These are phyloP conservation scores for Russula abietina DNA, from an alignment of 768 basidiomycete genomes.

Conservation along the genomic window DNA sequence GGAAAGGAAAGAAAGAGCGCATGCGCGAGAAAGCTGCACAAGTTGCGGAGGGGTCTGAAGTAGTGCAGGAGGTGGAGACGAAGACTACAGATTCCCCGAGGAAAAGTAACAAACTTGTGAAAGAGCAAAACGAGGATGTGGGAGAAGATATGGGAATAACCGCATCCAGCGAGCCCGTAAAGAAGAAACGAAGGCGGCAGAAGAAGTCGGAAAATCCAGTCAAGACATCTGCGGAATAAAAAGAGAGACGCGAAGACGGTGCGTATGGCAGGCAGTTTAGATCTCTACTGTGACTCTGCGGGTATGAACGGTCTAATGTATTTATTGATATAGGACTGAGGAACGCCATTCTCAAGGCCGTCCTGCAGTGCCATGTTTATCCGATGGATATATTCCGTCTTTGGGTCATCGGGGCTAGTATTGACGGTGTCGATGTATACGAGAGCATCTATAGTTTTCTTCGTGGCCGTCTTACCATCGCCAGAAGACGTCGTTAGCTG, in stretches of 20 bases:
- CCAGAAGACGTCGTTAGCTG: background rate
- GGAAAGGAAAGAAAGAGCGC: conserved; percentile 68
- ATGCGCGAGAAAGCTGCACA: conserved; percentile 41
- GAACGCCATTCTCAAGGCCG: conserved; percentile 5
- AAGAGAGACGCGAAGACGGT: background rate
- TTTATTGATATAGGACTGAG: conserved; percentile 14
- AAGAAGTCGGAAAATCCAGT: conserved; percentile 30
- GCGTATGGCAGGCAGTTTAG: background rate
- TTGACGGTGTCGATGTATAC: conserved; percentile 11
- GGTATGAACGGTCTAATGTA: conserved; percentile 23
- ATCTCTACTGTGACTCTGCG: background rate
- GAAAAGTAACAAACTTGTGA: background rate
- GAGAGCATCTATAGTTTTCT: conserved; percentile 2
- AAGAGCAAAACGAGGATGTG: background rate
- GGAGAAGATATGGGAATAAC: conserved; percentile 12
- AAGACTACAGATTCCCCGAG: conserved; percentile 4
- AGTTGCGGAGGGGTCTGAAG: conserved; percentile 27
- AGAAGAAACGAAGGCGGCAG: conserved; percentile 40
- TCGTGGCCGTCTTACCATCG: background rate
- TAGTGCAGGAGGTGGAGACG: conserved; percentile 19
- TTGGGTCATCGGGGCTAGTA: conserved; percentile 12
- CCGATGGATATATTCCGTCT: conserved; percentile 21
- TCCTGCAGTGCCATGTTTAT: conserved; percentile 16
- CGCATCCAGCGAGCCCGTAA: conserved; percentile 26
- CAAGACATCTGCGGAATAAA: background rate